phyloP scores from a whole-genome alignment of 257 asterid species.

The Catharanthus roseus region DNA sequence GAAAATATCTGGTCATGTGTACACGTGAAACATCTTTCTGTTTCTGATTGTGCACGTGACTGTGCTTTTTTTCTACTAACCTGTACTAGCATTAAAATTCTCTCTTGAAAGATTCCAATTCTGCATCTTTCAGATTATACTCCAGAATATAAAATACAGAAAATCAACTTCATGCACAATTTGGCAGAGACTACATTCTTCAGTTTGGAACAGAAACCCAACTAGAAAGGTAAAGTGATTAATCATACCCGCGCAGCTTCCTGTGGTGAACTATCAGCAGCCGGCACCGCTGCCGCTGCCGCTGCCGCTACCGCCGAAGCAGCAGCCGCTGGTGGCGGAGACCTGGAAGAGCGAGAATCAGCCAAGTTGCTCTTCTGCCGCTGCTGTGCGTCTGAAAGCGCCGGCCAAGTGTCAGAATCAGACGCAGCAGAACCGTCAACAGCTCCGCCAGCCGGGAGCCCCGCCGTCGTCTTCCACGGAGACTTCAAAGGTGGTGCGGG shows the following conservation, averaged over 20 bases:
- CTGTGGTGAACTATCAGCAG: conserved; percentile 28
- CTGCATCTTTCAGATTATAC: background rate
- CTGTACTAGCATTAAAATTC: background rate
- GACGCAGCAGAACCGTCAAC: conserved; percentile 20
- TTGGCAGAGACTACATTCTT: background rate
- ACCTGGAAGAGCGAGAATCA: conserved; percentile 27
- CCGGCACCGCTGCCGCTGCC: no score
- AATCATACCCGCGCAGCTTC: conserved; percentile 32
- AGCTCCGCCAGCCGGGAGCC: conserved; percentile 14
- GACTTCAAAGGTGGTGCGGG: conserved; percentile 48
- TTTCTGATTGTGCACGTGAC: background rate
- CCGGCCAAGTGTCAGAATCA: conserved; percentile 77
- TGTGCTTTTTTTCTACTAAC: background rate
- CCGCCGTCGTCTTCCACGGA: conserved; percentile 68
- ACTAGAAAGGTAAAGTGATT: conserved; percentile 4
- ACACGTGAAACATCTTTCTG: background rate
- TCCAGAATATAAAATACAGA: background rate
- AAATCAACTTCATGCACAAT: background rate
- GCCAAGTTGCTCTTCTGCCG: conserved; percentile 31
- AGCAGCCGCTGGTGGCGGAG: conserved; percentile 25
- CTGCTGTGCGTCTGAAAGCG: conserved; percentile 61
- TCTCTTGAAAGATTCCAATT: background rate
- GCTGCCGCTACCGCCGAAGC: conserved; percentile 16
- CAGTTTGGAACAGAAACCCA: background rate
- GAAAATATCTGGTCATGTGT: background rate